Base-by-base conservation (phyloP, 129 eudicot species). In the Lactuca saligna region DNA sequence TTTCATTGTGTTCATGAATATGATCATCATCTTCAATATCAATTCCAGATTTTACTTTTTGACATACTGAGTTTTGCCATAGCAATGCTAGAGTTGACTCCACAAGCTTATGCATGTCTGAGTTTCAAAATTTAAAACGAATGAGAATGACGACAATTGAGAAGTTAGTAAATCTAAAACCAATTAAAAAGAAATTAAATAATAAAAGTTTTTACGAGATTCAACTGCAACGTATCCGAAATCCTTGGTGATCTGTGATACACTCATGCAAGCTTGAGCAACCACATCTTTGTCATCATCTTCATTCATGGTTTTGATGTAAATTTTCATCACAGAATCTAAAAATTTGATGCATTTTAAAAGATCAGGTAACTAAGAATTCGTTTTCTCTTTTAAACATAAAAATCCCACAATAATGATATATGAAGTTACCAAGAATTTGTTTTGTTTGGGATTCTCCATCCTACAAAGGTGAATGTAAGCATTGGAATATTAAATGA, bases 221-320 rank as follows among this genome's bases (percentile, higher is more conserved):
- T 93, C 97, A 34, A 89, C 66, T 20, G 92, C 86, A 59, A 66
- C 25, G 74, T 81, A 93, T 71, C 90, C 95, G 70, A 89, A 73
- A 71, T 89, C 97, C 70, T 74, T 80, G 51, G 83, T 66, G 56
- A 93, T 83, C 61, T 87, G 88, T 72, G 95, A 90, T 59, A 72
- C 72, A 57, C 91, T 82, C 80, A 81, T 87, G 81, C 99, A 93
- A 76, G 95, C 89, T 82, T 93, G 99, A 81, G 99, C 88, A 73
- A 89, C 99, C 63, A 89, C 97, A 79, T 93, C 97, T 72, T 89
- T 93, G 78, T 93, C 99, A 67, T 89, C 99, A 74, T 93, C 99
- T 71, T 87, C 95, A n/a, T 78, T 73, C 92, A 93, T 89, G 57
- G 88, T 87, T 71, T 89, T 93, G 69, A 89, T 71, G 80, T 83